Evolutionary conservation across 345 rosid genomes (phyloP), one percentile per base, ranked within the genome.

Genomic region (Gynandropsis gynandra): DNA sequence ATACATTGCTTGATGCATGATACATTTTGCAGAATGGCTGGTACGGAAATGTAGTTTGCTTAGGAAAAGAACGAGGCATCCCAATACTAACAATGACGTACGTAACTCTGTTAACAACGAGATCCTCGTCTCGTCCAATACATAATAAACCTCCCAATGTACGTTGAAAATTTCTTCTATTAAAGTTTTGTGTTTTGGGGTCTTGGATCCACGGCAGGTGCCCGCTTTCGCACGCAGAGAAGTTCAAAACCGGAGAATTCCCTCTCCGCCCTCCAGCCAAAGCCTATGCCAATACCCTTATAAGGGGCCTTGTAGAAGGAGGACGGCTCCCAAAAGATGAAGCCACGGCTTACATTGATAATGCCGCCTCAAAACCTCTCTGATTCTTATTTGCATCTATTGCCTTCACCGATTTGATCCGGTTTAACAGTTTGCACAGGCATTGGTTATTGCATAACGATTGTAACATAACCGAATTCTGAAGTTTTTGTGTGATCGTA

Each of bases 81-180:
- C 86, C 98, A 13, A 66, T 92, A 41, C 64, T 92, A 42, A 79
- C 98, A 24, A 87, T 85, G 84, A 87, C 95, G 96, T 80, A 72
- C 42, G 15, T 19, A 32, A 4, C 24, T 36, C 9, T 11, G 10
- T 45, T 54, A 4, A 15, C 52, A 40, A 10, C 6, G 3, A 37
- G 39, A n/a, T 55, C 18, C 29, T 52, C 8, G 4, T 12, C 32
- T 27, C 13, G 48, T 17, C 4, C 42, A 10, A 8, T 12, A 27
- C 34, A 10, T 19, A 8, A 17, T 61, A 17, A 40, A 37, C 47
- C 9, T 10, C 38, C 6, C 39, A n/a, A n/a, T n/a, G n/a, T n/a
- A n/a, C n/a, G n/a, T n/a, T n/a, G n/a, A n/a, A n/a, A n/a, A n/a
- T n/a, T n/a, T n/a, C n/a, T n/a, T n/a, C n/a, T n/a, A 35, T 32